phyloP scores from a whole-genome alignment of 495 filamentous ascomycete species.

The Neurospora tetraspora region DNA sequence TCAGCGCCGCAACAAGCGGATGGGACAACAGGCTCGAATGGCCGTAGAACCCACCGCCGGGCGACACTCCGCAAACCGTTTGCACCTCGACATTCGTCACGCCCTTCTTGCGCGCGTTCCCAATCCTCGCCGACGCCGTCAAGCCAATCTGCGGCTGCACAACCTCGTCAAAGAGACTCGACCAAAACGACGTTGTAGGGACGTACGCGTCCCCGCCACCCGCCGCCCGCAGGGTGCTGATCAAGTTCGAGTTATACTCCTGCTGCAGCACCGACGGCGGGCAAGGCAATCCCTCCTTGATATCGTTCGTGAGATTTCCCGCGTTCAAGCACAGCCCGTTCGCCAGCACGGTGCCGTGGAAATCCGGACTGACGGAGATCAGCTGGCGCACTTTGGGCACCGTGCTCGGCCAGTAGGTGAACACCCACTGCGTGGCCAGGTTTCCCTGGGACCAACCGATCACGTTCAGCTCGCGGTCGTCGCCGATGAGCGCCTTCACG shows the following conservation, averaged over 20 bases:
- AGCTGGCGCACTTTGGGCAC: conserved; percentile 26
- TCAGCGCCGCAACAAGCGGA: conserved; percentile 32
- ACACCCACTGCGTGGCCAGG: conserved; percentile 38
- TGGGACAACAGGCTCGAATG: conserved; percentile 39
- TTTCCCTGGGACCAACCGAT: conserved; percentile 43
- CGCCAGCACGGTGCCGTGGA: conserved; percentile 31
- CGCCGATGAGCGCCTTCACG: conserved; percentile 25
- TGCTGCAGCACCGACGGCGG: conserved; percentile 34
- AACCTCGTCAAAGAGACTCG: conserved; percentile 31
- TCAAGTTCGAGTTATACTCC: conserved; percentile 29
- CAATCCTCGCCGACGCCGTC: conserved; percentile 32
- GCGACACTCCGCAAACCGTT: conserved; percentile 21
- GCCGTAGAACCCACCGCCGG: conserved; percentile 31
- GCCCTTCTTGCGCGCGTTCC: conserved; percentile 26
- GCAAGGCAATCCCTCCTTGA: conserved; percentile 14
- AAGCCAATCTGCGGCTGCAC: conserved; percentile 35
- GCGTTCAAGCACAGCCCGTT: conserved; percentile 14
- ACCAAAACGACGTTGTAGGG: conserved; percentile 40
- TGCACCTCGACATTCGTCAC: conserved; percentile 39
- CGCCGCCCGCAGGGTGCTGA: conserved; percentile 24
- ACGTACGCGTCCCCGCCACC: conserved; percentile 41
- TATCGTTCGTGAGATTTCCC: neutral
- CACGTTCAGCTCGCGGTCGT: conserved; percentile 22
- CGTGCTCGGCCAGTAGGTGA: conserved; percentile 45
- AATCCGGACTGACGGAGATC: conserved; percentile 36